Percentiles rank a stretch among this genome's conserved stretches.
phyloP scores from a whole-genome alignment of 2,329 filamentous ascomycete genomes.

The Arthrobotrys entomopaga region DNA sequence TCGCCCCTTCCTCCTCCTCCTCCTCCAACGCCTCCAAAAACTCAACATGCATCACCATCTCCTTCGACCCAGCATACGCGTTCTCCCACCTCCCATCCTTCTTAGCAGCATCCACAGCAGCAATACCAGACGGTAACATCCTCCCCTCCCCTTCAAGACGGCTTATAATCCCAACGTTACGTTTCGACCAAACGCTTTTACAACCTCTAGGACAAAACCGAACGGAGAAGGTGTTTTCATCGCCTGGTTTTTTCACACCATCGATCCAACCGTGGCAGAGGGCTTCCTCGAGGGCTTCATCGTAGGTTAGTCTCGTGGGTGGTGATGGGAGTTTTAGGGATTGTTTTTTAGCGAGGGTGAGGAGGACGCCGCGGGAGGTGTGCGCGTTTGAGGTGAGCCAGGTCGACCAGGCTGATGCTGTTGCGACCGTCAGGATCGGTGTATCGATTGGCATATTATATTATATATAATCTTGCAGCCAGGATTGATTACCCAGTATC shows the following conservation, averaged over 20 bases:
- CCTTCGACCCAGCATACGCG: slow-evolving; percentile 68
- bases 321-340: slow-evolving; percentile 58
- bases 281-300: slow-evolving; percentile 62
- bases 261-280: slow-evolving; percentile 73
- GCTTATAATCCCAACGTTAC: slow-evolving; percentile 69
- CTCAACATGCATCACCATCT: slow-evolving; percentile 65
- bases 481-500: no score
- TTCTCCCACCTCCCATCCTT: slow-evolving; percentile 70
- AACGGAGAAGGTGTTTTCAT: slow-evolving; percentile 67
- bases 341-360: slow-evolving; percentile 60
- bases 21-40: slow-evolving; percentile 64
- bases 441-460: slow-evolving; percentile 41
- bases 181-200: slow-evolving; percentile 70
- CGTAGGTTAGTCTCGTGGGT: slow-evolving; percentile 59
- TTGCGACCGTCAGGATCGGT: slow-evolving; percentile 57
- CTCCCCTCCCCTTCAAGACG: slow-evolving; percentile 64
- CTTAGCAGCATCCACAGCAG: slow-evolving; percentile 68
- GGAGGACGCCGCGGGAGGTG: slow-evolving; percentile 59
- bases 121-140: slow-evolving; percentile 66
- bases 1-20: slow-evolving; percentile 60
- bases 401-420: slow-evolving; percentile 57
- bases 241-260: slow-evolving; percentile 66
- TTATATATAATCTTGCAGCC: no score
- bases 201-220: slow-evolving; percentile 70
- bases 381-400: slow-evolving; percentile 58